Percentiles rank a stretch among this genome's conserved stretches.
Evolutionary conservation across 441 rosid species (phyloP).

Genomic region (Dalechampia spathulata): DNA sequence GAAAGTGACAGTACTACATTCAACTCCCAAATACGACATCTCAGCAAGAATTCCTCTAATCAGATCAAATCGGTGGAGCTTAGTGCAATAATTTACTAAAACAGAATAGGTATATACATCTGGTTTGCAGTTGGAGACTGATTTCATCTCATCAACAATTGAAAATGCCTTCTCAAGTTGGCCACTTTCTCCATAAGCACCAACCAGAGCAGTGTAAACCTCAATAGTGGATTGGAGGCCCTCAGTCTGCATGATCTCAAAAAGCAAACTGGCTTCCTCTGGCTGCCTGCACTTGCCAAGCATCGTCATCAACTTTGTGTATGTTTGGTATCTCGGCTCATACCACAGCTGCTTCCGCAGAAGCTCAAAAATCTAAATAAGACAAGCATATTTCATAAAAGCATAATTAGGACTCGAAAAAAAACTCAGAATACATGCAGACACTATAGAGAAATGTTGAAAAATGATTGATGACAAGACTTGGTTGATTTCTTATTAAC

Average conservation of each 20-base stretch:
- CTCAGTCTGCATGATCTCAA: conserved; percentile 57
- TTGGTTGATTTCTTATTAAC: too few species aligned
- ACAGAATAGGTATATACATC: conserved; percentile 64
- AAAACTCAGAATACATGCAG: background rate
- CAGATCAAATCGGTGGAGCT: conserved; percentile 40
- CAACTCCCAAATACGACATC: conserved; percentile 63
- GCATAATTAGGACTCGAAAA: background rate
- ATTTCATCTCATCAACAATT: conserved; percentile 59
- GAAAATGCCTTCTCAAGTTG: conserved; percentile 49
- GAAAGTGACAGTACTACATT: conserved; percentile 50
- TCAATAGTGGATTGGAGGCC: conserved; percentile 65
- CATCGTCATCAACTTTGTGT: conserved; percentile 59
- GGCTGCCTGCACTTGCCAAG: conserved; percentile 73
- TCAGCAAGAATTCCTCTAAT: conserved; percentile 44
- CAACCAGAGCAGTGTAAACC: conserved; percentile 67
- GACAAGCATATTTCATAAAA: background rate
- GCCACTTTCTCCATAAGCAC: conserved; percentile 58
- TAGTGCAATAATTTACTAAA: conserved; percentile 51
- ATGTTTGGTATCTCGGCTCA: conserved; percentile 59
- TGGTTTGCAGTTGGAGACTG: conserved; percentile 55
- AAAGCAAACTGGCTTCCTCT: conserved; percentile 59
- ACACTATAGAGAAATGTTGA: background rate
- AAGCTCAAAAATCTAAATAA: conserved; percentile 52
- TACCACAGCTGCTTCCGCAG: conserved; percentile 79
- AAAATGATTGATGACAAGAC: background rate